Percentiles rank a stretch among this genome's conserved stretches.
Evolutionary conservation across 352 stramenopile genomes (phyloP).

Genomic region (Phytophthora sansomeana): DNA sequence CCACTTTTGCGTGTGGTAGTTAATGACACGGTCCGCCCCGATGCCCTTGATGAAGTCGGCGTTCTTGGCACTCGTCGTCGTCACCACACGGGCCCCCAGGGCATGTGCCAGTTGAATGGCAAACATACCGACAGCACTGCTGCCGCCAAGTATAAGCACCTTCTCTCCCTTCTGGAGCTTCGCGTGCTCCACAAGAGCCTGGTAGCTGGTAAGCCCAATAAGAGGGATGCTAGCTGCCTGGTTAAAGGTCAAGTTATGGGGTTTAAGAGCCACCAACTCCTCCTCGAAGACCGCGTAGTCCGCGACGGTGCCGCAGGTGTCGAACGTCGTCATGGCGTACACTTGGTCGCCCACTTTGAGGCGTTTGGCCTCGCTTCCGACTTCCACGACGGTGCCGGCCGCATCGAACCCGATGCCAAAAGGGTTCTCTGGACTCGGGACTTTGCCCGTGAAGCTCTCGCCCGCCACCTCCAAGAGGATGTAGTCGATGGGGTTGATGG

Average conservation of each 20-base stretch:
- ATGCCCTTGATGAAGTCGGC: constrained; percentile 33
- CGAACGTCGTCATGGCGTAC: constrained; percentile 37
- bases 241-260: constrained; percentile 49
- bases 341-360: constrained; percentile 41
- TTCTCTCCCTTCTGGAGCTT: constrained; percentile 49
- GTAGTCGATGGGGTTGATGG: constrained; percentile 47
- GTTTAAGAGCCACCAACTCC: constrained; percentile 54
- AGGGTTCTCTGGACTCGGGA: constrained; percentile 19
- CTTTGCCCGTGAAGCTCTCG: constrained; percentile 26
- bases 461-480: constrained; percentile 30
- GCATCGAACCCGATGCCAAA: constrained; percentile 38
- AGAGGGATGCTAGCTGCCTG: constrained; percentile 47
- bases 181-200: constrained; percentile 41
- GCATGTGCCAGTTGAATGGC: constrained; percentile 55
- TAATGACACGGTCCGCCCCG: constrained; percentile 43
- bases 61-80: constrained; percentile 43
- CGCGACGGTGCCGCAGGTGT: constrained; percentile 37
- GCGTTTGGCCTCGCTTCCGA: constrained; percentile 19
- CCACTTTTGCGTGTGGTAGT: constrained; percentile 53
- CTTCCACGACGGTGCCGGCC: constrained; percentile 36
- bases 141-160: constrained; percentile 57
- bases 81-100: constrained; percentile 36
- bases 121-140: constrained; percentile 45
- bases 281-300: constrained; percentile 44
- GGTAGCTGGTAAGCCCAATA: constrained; percentile 48